Base-by-base conservation (phyloP, 306 rosid species). In the Mimosa bimucronata region DNA sequence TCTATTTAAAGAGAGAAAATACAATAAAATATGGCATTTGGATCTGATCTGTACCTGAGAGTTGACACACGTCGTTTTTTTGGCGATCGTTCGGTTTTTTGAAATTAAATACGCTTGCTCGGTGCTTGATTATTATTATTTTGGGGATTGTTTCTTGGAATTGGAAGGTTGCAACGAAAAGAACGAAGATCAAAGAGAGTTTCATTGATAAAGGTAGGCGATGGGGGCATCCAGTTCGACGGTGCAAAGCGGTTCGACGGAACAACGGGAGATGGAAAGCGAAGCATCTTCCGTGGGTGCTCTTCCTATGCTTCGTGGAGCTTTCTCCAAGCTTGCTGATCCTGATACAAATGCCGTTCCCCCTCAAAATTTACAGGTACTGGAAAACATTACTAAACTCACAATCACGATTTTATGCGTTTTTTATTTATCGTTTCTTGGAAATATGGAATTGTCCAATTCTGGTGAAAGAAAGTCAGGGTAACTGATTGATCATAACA, bases 211-310 rank as follows among this genome's bases (percentile, higher is more conserved):
- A 25, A 37, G 37, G 77, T 30, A 40, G 81, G 21, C 75, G 74
- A 91, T 92, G 98, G 98, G 98, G 58, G 95, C 92, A 26, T 89
- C 98, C 25, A 61, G 80, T n/a, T 95, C 98, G 57, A 69, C 90
- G 62, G 91, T 82, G 85, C 85, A 85, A 57, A 65, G 31, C 19
- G 76, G 81, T 25, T 65, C 97, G 66, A 31, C 61, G 69, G 97
- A 95, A 18, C 98, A 90, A 76, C 81, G 78, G 14, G 95, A 90
- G 71, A 92, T 78, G 16, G 98, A 95, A 82, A 14, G 73, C 67
- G 67, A 85, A 37, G 97, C 97, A 9, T 80, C 91, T 41, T 91
- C 98, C 55, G 83, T 84, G 13, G 98, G 98, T 52, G 94, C 91
- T 87, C 97, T 95, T 66, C 91, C 94, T 13, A 29, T 88, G 75